Conservation (phyloP, 176 grass and related monocot species). For the Puya raimondii region DNA sequence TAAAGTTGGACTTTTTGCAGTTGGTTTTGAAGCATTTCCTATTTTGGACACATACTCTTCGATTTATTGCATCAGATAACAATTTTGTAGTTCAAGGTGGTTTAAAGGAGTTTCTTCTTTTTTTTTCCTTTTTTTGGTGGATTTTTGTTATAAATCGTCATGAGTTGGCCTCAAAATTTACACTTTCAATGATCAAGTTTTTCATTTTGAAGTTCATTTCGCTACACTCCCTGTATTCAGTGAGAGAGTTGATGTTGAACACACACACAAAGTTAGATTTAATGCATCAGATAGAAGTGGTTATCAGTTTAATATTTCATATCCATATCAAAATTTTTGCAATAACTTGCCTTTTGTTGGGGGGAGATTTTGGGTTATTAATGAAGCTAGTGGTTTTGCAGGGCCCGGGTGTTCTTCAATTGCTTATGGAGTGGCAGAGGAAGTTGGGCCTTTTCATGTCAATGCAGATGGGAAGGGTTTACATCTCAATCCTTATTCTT, state of each 20-base stretch:
- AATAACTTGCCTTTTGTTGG: no score
- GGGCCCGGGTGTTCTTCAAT: slow-evolving; percentile 96
- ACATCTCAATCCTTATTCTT: slow-evolving; percentile 77
- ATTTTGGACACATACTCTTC: no score
- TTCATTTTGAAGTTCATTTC: no score
- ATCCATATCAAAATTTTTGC: no score
- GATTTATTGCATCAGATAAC: no score
- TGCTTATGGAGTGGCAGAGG: slow-evolving; percentile 85
- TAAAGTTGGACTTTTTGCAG: no score
- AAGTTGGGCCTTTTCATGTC: slow-evolving; percentile 93
- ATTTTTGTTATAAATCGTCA: neutral
- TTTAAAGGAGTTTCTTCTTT: neutral
- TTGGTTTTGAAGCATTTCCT: no score
- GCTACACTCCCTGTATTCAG: no score
- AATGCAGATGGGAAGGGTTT: slow-evolving; percentile 76
- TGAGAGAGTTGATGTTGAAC: neutral
- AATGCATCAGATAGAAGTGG: neutral
- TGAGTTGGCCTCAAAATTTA: no score
- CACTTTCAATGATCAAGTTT: no score
- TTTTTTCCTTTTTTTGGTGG: slow-evolving; percentile 5
- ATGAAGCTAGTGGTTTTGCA: neutral
- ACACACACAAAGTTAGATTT: neutral
- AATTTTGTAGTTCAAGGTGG: neutral
- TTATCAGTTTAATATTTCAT: slow-evolving; percentile 14
- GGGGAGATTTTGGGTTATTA: neutral